These are phyloP conservation scores for Yamadazyma sp. DNA, from an alignment of 1,139 yeast species.

Conservation along the genomic window DNA sequence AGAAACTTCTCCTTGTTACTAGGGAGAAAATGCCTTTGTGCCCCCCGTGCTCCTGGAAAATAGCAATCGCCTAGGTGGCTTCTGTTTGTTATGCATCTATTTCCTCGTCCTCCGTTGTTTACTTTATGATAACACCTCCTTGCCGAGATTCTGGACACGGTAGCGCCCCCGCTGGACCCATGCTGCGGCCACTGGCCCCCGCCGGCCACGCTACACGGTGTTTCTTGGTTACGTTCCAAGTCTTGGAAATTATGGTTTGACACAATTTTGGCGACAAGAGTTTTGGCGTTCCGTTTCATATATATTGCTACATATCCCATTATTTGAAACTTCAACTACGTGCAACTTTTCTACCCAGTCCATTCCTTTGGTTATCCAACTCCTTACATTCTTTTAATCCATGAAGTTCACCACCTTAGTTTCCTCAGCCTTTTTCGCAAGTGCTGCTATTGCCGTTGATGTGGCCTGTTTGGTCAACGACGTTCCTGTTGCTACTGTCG, in stretches of 20 bases:
- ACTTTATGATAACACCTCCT: too few relatives aligned
- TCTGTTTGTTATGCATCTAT: too few relatives aligned
- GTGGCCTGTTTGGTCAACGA: constrained; percentile 42
- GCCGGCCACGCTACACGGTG: too few relatives aligned
- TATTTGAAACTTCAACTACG: not conserved
- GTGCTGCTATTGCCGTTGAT: constrained; percentile 14
- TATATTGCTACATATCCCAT: not conserved
- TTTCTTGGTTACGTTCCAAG: too few relatives aligned
- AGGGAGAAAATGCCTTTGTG: not conserved
- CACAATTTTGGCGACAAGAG: too few relatives aligned
- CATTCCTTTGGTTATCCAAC: constrained; percentile 2
- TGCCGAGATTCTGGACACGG: too few relatives aligned
- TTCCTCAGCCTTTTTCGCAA: constrained; percentile 16
- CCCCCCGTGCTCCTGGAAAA: not conserved
- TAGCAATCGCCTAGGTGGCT: too few relatives aligned
- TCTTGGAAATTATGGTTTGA: too few relatives aligned
- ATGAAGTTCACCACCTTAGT: constrained; percentile 15
- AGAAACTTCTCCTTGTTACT: not conserved
- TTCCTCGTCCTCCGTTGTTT: too few relatives aligned
- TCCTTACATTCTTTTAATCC: constrained; percentile 5
- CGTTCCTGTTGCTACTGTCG: constrained; percentile 33
- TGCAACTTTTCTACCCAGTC: not conserved
- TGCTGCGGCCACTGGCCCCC: too few relatives aligned
- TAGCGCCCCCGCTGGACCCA: too few relatives aligned
- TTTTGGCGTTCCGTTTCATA: not conserved